phyloP scores from a whole-genome alignment of 192 early-diverging fungal genomes.

The Phlyctochytrium planicorne region DNA sequence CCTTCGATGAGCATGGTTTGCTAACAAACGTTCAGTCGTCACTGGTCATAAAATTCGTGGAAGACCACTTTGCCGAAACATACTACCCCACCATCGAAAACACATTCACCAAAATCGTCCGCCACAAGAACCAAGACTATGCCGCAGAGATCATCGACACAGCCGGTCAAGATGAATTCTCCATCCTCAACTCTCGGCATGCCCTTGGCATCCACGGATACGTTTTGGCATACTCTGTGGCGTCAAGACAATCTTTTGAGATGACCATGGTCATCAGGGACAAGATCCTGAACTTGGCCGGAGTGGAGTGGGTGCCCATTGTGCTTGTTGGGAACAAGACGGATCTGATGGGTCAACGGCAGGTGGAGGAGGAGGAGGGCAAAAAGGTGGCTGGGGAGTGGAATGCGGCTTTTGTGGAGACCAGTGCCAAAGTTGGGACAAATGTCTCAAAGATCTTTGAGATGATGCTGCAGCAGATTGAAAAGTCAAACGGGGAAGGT shows the following conservation, averaged over 20 bases:
- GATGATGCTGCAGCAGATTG: conserved; percentile 79
- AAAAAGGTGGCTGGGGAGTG: conserved; percentile 75
- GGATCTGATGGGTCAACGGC: conserved; percentile 51
- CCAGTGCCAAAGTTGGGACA: conserved; percentile 61
- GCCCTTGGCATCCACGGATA: conserved; percentile 91
- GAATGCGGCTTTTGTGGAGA: conserved; percentile 83
- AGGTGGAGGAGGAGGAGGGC: conserved; percentile 78
- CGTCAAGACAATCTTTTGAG: conserved; percentile 81
- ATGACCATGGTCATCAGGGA: conserved; percentile 86
- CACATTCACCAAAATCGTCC: conserved; percentile 84
- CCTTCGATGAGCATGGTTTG: not conserved
- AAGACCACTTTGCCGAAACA: conserved; percentile 84
- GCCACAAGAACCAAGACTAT: conserved; percentile 78
- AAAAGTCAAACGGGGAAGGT: conserved; percentile 63
- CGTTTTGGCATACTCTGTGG: conserved; percentile 91
- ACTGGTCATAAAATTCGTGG: conserved; percentile 89
- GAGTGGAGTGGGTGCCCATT: conserved; percentile 85
- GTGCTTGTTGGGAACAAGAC: conserved; percentile 82
- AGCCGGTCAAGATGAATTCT: conserved; percentile 94
- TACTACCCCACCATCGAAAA: conserved; percentile 97
- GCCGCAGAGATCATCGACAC: conserved; percentile 91
- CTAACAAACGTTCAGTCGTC: conserved; percentile 73
- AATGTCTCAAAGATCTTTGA: conserved; percentile 87
- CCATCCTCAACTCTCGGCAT: conserved; percentile 88
- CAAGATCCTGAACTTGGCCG: conserved; percentile 91